phyloP scores from a whole-genome alignment of 2,329 filamentous ascomycete genomes.

The Trichoderma sp. region DNA sequence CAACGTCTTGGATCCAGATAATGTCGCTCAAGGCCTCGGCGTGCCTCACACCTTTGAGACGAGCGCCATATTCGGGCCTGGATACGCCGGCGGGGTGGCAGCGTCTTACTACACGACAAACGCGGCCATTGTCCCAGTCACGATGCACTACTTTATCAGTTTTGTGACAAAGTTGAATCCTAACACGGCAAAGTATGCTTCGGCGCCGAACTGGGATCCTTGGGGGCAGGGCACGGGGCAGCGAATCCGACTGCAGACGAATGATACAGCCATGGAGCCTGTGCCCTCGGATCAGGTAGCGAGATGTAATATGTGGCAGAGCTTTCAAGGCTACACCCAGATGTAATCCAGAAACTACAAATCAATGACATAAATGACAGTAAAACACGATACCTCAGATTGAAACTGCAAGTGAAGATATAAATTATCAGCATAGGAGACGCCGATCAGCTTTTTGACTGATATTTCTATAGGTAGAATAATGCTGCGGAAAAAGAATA shows the following conservation, averaged over 20 bases:
- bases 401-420: not conserved
- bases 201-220: conserved; percentile 47
- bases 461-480: not conserved
- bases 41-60: conserved; percentile 54
- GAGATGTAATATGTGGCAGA: conserved; percentile 48
- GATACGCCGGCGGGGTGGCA: conserved; percentile 31
- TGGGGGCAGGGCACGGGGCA: conserved; percentile 41
- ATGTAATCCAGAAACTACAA: not conserved
- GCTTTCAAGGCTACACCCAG: conserved; percentile 12
- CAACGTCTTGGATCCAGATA: conserved; percentile 49
- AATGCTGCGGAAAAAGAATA: not conserved
- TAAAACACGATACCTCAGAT: not conserved
- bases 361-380: not conserved
- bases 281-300: conserved; percentile 39
- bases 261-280: conserved; percentile 45
- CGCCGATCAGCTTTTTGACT: no score
- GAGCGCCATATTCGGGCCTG: conserved; percentile 54
- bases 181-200: conserved; percentile 41
- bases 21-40: conserved; percentile 46
- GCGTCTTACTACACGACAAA: conserved; percentile 51
- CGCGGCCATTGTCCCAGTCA: conserved; percentile 48
- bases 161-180: conserved; percentile 54
- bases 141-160: conserved; percentile 56
- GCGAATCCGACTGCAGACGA: conserved; percentile 46
- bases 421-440: not conserved